These are phyloP conservation scores for Hordeum pubiflorum DNA, from an alignment of 202 grass and related monocot species.

Conservation along the genomic window DNA sequence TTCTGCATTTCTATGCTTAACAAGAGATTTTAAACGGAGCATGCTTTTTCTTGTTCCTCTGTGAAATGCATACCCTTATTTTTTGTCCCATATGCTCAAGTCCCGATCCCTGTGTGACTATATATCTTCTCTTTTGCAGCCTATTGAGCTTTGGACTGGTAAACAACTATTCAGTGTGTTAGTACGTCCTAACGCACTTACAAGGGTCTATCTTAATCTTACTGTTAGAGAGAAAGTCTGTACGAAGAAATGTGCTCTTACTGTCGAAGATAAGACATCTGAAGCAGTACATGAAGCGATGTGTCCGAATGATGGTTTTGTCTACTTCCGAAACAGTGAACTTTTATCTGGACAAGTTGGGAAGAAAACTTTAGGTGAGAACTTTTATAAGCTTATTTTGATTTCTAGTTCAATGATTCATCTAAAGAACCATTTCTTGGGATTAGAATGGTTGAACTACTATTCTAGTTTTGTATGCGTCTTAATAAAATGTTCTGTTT, in stretches of 20 bases:
- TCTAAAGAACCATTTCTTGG: background rate
- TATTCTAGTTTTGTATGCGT: background rate
- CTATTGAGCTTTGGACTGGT: slow-evolving; percentile 94
- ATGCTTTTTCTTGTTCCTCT: slow-evolving; percentile 24
- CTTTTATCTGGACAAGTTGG: slow-evolving; percentile 86
- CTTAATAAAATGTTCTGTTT: background rate
- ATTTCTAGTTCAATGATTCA: background rate
- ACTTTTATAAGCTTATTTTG: background rate
- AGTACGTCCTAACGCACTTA: slow-evolving; percentile 77
- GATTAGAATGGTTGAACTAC: background rate
- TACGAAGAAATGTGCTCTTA: background rate
- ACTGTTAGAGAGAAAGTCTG: slow-evolving; percentile 74
- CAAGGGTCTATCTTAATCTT: slow-evolving; percentile 90
- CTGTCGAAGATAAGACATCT: background rate
- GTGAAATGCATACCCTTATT: background rate
- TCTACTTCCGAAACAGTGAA: slow-evolving; percentile 93
- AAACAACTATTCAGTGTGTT: slow-evolving; percentile 94
- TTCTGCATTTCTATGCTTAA: background rate
- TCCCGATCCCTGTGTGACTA: slow-evolving; percentile 3
- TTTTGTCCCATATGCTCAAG: background rate
- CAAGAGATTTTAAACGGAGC: background rate
- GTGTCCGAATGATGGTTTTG: slow-evolving; percentile 85
- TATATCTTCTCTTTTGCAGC: slow-evolving; percentile 50
- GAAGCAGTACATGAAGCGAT: slow-evolving; percentile 43
- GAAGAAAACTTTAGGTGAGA: slow-evolving; percentile 84